Evolutionary conservation across 148 eudicot species (phyloP).

Genomic region (Cornus florida): DNA sequence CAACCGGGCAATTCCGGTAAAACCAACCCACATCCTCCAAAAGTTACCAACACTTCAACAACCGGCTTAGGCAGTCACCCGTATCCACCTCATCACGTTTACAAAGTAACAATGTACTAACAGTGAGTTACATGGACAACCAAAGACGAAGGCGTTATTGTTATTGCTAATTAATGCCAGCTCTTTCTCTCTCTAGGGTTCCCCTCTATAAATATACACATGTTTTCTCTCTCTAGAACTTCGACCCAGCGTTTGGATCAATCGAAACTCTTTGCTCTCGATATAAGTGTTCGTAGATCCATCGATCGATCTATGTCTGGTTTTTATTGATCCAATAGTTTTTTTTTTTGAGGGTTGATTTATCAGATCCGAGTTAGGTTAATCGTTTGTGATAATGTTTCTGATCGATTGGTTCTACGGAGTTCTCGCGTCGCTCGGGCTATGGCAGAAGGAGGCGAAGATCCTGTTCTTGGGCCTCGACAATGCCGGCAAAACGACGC

Average conservation of each 20-base stretch:
- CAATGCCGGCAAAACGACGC: constrained; percentile 69
- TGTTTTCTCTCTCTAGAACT: neutral
- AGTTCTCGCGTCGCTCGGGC: constrained; percentile 60
- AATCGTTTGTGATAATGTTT: constrained; percentile 38
- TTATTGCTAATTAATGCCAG: neutral
- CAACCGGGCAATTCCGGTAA: neutral
- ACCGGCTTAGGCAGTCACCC: neutral
- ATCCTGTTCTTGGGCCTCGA: constrained; percentile 61
- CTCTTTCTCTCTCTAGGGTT: constrained; percentile 10
- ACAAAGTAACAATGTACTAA: neutral
- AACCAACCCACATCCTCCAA: neutral
- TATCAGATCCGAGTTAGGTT: constrained; percentile 10
- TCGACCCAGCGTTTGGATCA: neutral
- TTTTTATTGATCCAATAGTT: neutral
- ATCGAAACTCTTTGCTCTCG: neutral
- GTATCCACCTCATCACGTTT: constrained; percentile 6
- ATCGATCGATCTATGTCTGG: neutral
- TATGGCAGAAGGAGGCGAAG: constrained; percentile 70
- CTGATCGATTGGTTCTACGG: constrained; percentile 75
- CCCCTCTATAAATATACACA: neutral
- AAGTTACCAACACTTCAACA: too few species aligned
- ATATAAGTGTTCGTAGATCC: neutral
- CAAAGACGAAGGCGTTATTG: neutral
- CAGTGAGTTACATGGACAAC: neutral
- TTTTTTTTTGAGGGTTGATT: neutral